A percentile compares a stretch with the other conserved stretches of the same genome.
phyloP scores from a whole-genome alignment of 2,329 filamentous ascomycete species.

The Dendryphion nanum region DNA sequence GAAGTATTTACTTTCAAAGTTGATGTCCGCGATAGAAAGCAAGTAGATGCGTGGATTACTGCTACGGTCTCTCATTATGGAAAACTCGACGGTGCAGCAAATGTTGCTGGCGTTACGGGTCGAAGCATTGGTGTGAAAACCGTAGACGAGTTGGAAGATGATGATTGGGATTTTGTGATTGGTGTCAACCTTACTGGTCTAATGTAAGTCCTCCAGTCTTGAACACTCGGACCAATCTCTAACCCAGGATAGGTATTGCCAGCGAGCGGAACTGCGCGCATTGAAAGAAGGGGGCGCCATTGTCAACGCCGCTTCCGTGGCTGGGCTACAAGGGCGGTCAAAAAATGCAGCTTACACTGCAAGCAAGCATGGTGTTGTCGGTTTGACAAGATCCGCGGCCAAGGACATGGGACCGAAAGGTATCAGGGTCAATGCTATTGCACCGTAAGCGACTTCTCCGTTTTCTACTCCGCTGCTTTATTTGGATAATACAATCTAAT shows the following conservation, averaged over 20 bases:
- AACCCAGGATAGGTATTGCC: constrained; percentile 26
- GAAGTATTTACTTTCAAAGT: constrained; percentile 21
- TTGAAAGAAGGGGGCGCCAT: constrained; percentile 10
- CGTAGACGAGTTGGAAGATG: constrained; percentile 11
- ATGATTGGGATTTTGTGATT: constrained; percentile 15
- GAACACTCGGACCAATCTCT: neutral
- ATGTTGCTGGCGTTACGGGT: constrained; percentile 36
- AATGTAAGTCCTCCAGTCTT: constrained; percentile 13
- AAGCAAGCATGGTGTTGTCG: constrained; percentile 40
- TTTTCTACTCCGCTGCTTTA: no score
- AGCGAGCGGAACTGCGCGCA: constrained; percentile 23
- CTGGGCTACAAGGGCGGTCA: constrained; percentile 48
- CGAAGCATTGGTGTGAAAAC: constrained; percentile 9
- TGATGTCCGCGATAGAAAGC: constrained; percentile 43
- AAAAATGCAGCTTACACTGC: constrained; percentile 32
- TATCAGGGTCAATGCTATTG: constrained; percentile 25
- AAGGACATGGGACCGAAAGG: constrained; percentile 32
- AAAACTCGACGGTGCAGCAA: constrained; percentile 40
- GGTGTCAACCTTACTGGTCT: constrained; percentile 42
- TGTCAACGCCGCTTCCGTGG: constrained; percentile 31
- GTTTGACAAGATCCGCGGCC: constrained; percentile 37
- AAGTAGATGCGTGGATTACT: constrained; percentile 43
- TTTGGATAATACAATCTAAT: neutral
- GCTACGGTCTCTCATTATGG: constrained; percentile 34
- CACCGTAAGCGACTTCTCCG: constrained; percentile 22